phyloP scores from a whole-genome alignment of 306 rosid species.

The Acacia melanoxylon region DNA sequence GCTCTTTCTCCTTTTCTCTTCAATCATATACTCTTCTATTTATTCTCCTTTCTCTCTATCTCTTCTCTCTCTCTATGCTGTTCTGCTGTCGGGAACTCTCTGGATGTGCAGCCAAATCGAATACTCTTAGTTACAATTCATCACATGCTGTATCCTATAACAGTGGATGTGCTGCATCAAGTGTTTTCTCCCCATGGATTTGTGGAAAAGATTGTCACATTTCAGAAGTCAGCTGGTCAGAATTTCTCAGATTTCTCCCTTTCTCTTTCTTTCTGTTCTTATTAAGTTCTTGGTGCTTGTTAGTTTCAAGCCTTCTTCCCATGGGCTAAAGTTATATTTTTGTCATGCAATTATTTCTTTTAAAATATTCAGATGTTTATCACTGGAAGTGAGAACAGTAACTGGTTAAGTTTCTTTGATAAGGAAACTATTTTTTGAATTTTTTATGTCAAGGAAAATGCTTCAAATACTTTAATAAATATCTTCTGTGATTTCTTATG shows the following conservation, averaged over 20 bases:
- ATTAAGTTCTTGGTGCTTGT: constrained; percentile 24
- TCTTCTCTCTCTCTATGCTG: constrained; percentile 88
- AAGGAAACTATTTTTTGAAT: constrained; percentile 11
- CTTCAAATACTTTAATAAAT: constrained; percentile 16
- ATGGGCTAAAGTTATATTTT: constrained; percentile 17
- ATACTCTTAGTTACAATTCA: constrained; percentile 98
- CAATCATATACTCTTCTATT: constrained; percentile 66
- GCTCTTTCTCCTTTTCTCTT: constrained; percentile 46
- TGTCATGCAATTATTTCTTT: constrained; percentile 19
- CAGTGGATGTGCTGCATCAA: constrained; percentile 99
- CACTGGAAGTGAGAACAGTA: constrained; percentile 11
- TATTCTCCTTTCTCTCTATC: constrained; percentile 84
- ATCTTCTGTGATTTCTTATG: not conserved
- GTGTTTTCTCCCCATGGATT: constrained; percentile 97
- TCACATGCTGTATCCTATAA: constrained; percentile 98
- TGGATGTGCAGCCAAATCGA: constrained; percentile 96
- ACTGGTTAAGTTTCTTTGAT: constrained; percentile 11
- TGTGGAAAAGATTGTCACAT: constrained; percentile 98
- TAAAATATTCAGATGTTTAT: not conserved
- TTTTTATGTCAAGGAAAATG: constrained; percentile 8
- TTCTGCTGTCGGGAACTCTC: constrained; percentile 65
- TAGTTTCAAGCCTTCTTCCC: constrained; percentile 14
- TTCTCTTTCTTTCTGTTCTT: constrained; percentile 48
- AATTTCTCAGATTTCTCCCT: constrained; percentile 73
- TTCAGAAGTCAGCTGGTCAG: constrained; percentile 99